Conservation (phyloP, 2,329 filamentous ascomycete species). For the Clonostachys byssicola region DNA sequence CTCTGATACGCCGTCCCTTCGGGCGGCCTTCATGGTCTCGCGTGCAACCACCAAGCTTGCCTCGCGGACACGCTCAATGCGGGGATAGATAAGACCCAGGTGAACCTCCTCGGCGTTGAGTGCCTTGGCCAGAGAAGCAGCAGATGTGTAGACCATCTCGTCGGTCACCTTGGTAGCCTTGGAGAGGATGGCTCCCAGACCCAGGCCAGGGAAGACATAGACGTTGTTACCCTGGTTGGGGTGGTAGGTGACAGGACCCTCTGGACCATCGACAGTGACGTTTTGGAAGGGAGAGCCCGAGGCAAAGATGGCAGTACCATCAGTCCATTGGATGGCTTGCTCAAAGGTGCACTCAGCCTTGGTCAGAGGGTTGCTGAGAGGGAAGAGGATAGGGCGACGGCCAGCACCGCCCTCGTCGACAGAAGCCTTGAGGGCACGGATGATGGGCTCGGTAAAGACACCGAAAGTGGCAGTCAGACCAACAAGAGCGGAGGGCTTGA, state of each 20-base stretch:
- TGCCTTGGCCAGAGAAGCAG: slow-evolving; percentile 72
- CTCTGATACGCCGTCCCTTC: slow-evolving; percentile 71
- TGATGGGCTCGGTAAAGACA: slow-evolving; percentile 84
- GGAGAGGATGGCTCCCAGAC: slow-evolving; percentile 86
- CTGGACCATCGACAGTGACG: slow-evolving; percentile 54
- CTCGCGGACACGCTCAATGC: slow-evolving; percentile 86
- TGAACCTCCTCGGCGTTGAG: slow-evolving; percentile 79
- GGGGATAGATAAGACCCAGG: slow-evolving; percentile 84
- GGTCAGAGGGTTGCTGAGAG: slow-evolving; percentile 90
- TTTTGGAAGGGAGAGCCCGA: slow-evolving; percentile 89
- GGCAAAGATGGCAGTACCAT: slow-evolving; percentile 88
- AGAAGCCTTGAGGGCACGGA: slow-evolving; percentile 64
- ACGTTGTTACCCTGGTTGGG: slow-evolving; percentile 82
- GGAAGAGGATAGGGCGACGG: slow-evolving; percentile 87
- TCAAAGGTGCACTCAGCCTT: slow-evolving; percentile 98
- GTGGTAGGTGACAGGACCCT: slow-evolving; percentile 61
- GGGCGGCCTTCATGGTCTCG: slow-evolving; percentile 89
- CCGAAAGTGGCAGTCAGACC: slow-evolving; percentile 93
- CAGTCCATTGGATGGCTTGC: slow-evolving; percentile 85
- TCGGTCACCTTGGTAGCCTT: slow-evolving; percentile 86
- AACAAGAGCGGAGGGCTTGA: slow-evolving; percentile 91
- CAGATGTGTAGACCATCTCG: slow-evolving; percentile 95
- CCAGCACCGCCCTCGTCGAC: slow-evolving; percentile 63
- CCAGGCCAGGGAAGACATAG: slow-evolving; percentile 96
- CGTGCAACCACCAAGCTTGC: slow-evolving; percentile 82